Base-by-base conservation (phyloP, 1,284 basidiomycete genomes). In the Tranzscheliella williamsii region DNA sequence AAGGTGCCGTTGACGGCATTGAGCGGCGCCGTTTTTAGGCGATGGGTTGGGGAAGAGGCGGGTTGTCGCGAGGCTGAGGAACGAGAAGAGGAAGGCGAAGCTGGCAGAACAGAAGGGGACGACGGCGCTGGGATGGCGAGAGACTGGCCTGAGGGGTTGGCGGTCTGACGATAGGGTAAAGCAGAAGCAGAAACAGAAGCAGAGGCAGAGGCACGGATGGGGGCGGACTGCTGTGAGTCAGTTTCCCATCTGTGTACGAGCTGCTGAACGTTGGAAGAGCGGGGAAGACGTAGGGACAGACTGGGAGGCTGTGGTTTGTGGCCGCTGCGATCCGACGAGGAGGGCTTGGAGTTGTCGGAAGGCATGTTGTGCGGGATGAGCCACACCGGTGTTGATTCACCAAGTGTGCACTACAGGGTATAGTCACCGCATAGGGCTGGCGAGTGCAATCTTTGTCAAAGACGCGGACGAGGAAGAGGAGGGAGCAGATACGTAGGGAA, bases 231-330 rank as follows among this genome's bases (percentile, higher is more conserved):
- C 16, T 26, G 29, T 20, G 56, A 37, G 29, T 42, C 42, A 31
- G 37, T 26, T 30, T 62, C 53, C 52, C 53, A 62, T 27, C 37
- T 42, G 4, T 54, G 54, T 17, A 62, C 58, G 24, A 62, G 49
- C 34, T 56, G 58, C 33, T 46, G 52, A 6, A 62, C 52, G 32
- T 51, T 62, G 15, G 44, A 38, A 7, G 51, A 47, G 4, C 48
- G 38, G 38, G 58, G 51, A 15, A 42, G 30, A 15, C 51, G 20
- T 1, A 55, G 41, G 6, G 58, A 48, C 7, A 55, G 26, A 21
- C 58, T 62, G 5, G 56, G 44, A 3, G 56, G 50, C 16, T 38
- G 35, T 16, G 50, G 50, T n/a, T 36, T 37, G 3, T 42, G 16
- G 26, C 34, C 33, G 27, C 24, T 42, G 13, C 11, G 11, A 11